Evolutionary conservation across 2,329 filamentous ascomycete species (phyloP), one percentile per base, ranked within the genome.

Genomic region (Colletotrichum acutatum): DNA sequence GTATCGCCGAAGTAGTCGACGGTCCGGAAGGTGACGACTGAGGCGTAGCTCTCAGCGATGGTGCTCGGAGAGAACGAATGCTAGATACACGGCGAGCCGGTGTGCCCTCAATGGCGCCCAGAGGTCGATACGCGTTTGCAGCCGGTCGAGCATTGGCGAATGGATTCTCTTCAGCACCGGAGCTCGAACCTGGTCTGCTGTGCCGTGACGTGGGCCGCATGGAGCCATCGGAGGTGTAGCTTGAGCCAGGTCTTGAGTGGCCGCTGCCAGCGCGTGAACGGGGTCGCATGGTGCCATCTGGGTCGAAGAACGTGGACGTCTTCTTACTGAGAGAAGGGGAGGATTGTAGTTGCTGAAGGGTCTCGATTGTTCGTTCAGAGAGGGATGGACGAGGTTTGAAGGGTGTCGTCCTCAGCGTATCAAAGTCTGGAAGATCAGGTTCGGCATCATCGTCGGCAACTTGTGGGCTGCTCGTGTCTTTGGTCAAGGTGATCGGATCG

Each of bases 361-460:
- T 97, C 80, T 97, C 94, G 54, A 97, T 92, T 0, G 95, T 97
- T 71, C 96, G 88, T 77, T 98, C 95, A 0, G 93, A 91, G 4
- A 98, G 86, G 0, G 94, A 95, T 64, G 89, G 86, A 66, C 83
- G 79, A 1, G 83, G 78, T 37, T 81, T 81, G 77, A 32, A 74
- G 69, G 49, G 66, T 42, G 30, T 70, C 32, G 59, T 67, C 26
- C n/a, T 70, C 22, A 76, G 69, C 11, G 74, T 74, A 30, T 78
- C 78, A 4, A 62, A 68, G 54, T 26, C 19, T 22, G 42, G 64
- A 56, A 5, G 59, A 26, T 34, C 46, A 26, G 22, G n/a, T 0
- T 65, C 71, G 46, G 77, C 72, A 19, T 75, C 76, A 14, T 79
- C 75, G 8, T 64, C 65, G 37, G 68, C 63, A n/a, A 54, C 12